Evolutionary conservation across 495 filamentous ascomycete genomes (phyloP).

Genomic region (Xylaria acuta): DNA sequence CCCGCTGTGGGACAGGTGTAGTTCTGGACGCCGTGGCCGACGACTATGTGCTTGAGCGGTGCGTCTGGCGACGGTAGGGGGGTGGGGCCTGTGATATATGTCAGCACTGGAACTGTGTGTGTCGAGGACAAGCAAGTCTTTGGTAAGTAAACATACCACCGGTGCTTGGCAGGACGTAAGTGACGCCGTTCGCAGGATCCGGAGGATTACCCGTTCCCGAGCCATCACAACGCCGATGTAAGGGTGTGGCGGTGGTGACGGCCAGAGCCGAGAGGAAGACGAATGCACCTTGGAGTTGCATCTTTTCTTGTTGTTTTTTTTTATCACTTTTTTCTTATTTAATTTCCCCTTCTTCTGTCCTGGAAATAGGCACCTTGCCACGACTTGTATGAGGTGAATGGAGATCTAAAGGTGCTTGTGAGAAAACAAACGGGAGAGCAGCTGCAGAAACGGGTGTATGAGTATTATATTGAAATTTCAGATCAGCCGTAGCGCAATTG

Average conservation of each 20-base stretch:
- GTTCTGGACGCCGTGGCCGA: slow-evolving; percentile 80
- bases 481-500: slow-evolving; percentile 20
- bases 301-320: slow-evolving; percentile 32
- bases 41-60: slow-evolving; percentile 64
- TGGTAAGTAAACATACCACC: slow-evolving; percentile 34
- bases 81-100: slow-evolving; percentile 28
- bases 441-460: slow-evolving; percentile 4
- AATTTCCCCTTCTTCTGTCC: not conserved
- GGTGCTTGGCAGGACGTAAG: slow-evolving; percentile 35
- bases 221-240: slow-evolving; percentile 34
- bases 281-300: slow-evolving; percentile 34
- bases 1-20: slow-evolving; percentile 66
- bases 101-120: not conserved
- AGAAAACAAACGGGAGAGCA: not conserved
- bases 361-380: not conserved
- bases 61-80: slow-evolving; percentile 56
- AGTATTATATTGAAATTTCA: slow-evolving; percentile 22
- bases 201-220: slow-evolving; percentile 12
- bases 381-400: not conserved
- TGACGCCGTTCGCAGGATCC: slow-evolving; percentile 18
- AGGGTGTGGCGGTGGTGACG: slow-evolving; percentile 43
- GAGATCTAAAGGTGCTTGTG: not conserved
- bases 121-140: not conserved
- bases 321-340: not conserved
- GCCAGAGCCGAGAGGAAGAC: slow-evolving; percentile 38